Base-by-base conservation (phyloP, 2,329 filamentous ascomycete genomes). In the Chalaropsis ovoidea region DNA sequence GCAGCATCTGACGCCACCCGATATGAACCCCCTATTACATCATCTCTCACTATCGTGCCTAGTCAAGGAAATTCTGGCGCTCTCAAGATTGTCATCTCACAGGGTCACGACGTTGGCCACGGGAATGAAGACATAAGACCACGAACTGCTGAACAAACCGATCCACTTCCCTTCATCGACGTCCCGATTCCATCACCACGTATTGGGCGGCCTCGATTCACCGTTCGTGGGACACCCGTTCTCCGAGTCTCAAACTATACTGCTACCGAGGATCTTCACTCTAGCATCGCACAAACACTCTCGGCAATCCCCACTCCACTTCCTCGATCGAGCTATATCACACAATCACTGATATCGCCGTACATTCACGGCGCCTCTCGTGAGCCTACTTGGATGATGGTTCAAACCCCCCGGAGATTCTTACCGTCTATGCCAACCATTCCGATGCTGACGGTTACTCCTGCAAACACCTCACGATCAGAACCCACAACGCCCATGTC, bases 161-260 rank as follows among this genome's bases (percentile, higher is more conserved):
- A 74, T 19, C 72, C 73, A 49, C 75, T 78, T 47, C 85, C 83
- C 13, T 76, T 85, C 43, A 78, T 67, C 10, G 83, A 91, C 70
- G 82, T 93, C 54, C 80, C 85, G 24, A 95, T 96, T 62, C 91
- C 92, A 43, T 87, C 89, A 66, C 95, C 92, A 80, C 86, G 86
- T 69, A 78, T 96, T 66, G 92, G 91, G 13, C 88, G 87, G 0
- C 90, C 90, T 19, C 84, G 85, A 67, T 95, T 96, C 74, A 93
- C 87, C 69, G 77, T 83, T 64, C 82, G 82, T 70, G 90, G 90
- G 11, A 91, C 87, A 2, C 85, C 89, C 2, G 82, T 90, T 68
- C 79, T 96, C 69, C 86, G 89, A 68, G 88, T 86, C 69, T 95
- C 92, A n/a, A 86, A 87, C 17, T 89, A 90, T 73, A 83, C 86